Conservation (phyloP, 345 rosid species). For the Lumnitzera littorea region DNA sequence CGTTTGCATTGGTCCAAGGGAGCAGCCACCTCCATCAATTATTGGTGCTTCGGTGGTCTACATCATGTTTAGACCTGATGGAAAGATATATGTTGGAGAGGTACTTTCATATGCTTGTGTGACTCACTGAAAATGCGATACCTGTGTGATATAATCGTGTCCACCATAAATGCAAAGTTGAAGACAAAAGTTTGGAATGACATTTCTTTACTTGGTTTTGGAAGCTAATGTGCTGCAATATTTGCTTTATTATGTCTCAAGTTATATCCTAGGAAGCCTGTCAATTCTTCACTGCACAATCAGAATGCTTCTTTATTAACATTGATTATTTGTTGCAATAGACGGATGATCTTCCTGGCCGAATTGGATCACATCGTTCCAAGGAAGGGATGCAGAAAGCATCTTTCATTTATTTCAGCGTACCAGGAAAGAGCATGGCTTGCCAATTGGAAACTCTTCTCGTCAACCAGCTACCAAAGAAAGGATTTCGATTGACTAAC, state of each 20-base stretch:
- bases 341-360: conserved; percentile 94
- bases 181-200: too few species aligned
- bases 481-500: conserved; percentile 59
- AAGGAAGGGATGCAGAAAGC: conserved; percentile 67
- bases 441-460: conserved; percentile 93
- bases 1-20: conserved; percentile 56
- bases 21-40: conserved; percentile 93
- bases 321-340: conserved; percentile 12
- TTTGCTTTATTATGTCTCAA: too few species aligned
- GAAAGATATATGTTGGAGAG: conserved; percentile 81
- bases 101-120: conserved; percentile 20
- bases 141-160: background rate
- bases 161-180: too few species aligned
- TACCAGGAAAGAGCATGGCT: conserved; percentile 87
- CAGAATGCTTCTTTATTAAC: too few species aligned
- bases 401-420: conserved; percentile 63
- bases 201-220: too few species aligned
- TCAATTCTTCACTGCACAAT: too few species aligned
- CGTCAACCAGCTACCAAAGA: conserved; percentile 66
- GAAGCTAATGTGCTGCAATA: too few species aligned
- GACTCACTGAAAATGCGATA: background rate
- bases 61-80: conserved; percentile 74
- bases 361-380: conserved; percentile 57
- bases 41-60: conserved; percentile 83
- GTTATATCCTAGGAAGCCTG: too few species aligned